Evolutionary conservation across 495 filamentous ascomycete species (phyloP).

Genomic region (Cercophora sp.): DNA sequence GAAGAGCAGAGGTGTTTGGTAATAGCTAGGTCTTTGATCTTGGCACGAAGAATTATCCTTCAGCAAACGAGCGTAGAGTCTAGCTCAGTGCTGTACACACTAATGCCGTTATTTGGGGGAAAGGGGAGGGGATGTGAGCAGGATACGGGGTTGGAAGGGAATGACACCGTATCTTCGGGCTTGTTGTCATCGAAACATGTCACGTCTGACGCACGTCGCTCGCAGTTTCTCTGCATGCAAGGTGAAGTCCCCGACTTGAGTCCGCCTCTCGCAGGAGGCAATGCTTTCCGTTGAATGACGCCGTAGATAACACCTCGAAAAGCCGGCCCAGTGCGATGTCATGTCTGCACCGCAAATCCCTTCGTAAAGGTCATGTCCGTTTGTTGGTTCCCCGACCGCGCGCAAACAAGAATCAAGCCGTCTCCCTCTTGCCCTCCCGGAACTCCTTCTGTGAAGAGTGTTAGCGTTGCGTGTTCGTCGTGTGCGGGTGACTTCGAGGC

Average conservation of each 20-base stretch:
- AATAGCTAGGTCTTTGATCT: conserved; percentile 77
- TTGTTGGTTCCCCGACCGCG: conserved; percentile 21
- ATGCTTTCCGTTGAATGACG: conserved; percentile 31
- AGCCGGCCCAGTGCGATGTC: conserved; percentile 25
- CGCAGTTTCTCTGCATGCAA: too few relatives aligned
- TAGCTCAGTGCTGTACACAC: conserved; percentile 96
- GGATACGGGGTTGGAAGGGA: background rate
- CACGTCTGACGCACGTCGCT: conserved; percentile 4
- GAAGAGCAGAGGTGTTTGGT: conserved; percentile 77
- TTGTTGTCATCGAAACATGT: background rate
- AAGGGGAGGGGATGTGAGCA: background rate
- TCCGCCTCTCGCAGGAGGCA: conserved; percentile 26
- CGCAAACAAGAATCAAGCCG: conserved; percentile 60
- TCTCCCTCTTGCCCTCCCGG: conserved; percentile 92
- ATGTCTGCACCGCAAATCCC: conserved; percentile 25
- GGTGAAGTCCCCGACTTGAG: background rate
- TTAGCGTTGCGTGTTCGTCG: conserved; percentile 28
- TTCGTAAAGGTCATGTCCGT: conserved; percentile 31
- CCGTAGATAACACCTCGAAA: conserved; percentile 35
- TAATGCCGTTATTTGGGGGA: conserved; percentile 67
- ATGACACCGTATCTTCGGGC: background rate
- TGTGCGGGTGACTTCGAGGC: conserved; percentile 31
- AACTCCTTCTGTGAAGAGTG: conserved; percentile 80
- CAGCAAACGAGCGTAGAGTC: conserved; percentile 73
- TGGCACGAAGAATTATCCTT: conserved; percentile 97